Conservation (phyloP, 345 rosid genomes). For the Lumnitzera littorea region DNA sequence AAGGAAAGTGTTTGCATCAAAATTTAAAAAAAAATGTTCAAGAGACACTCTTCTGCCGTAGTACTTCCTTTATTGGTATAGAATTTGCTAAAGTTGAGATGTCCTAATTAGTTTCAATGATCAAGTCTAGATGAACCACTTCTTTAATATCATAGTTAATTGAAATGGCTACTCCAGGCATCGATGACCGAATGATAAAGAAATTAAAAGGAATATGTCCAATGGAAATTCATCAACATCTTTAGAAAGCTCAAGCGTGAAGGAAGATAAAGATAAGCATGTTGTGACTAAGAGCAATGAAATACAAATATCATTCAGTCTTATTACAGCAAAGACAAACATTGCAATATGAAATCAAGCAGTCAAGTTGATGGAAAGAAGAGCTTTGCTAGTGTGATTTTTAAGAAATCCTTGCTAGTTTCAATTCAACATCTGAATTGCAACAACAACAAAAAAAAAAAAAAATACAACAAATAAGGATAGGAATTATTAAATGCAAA, state of each 20-base stretch:
- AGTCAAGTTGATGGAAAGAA: conserved; percentile 34
- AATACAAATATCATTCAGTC: conserved; percentile 10
- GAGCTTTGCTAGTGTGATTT: conserved; percentile 28
- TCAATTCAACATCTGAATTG: no score
- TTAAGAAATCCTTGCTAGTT: conserved; percentile 29
- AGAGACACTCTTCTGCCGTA: conserved; percentile 73
- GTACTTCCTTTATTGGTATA: conserved; percentile 44
- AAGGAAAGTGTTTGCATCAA: conserved; percentile 86
- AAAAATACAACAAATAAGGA: no score
- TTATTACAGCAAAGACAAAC: conserved; percentile 19
- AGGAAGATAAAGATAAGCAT: conserved; percentile 20
- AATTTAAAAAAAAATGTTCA: conserved; percentile 63
- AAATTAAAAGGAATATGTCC: conserved; percentile 41
- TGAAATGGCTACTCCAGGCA: conserved; percentile 34
- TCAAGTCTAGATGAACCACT: conserved; percentile 39
- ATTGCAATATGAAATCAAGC: conserved; percentile 13
- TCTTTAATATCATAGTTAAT: conserved; percentile 61
- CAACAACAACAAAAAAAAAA: no score
- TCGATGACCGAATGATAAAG: conserved; percentile 19
- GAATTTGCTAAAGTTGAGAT: conserved; percentile 70
- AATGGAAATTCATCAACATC: conserved; percentile 80
- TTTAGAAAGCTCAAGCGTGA: conserved; percentile 58
- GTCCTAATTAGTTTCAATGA: conserved; percentile 62
- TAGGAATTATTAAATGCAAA: no score
- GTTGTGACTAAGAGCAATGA: conserved; percentile 11